Evolutionary conservation across 306 rosid species (phyloP), one percentile per base, ranked within the genome.

Genomic region (Rosa rugosa): DNA sequence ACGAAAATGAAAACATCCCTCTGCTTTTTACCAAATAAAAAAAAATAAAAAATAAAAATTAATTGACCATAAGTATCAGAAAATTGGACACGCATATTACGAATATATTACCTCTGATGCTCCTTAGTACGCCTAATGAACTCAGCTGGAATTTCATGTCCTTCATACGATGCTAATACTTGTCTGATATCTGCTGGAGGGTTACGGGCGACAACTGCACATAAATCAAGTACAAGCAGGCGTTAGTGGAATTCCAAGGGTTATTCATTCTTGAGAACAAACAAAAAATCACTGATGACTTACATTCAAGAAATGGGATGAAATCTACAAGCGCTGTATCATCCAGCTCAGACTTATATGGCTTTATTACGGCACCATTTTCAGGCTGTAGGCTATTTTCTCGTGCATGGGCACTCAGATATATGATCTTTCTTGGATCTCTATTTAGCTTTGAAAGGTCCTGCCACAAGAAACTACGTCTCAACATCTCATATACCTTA

Each of bases 241-340:
- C 2, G 72, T 41, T 69, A 25, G 79, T 71, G 53, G 69, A 80
- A 76, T 51, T 83, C 79, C 14, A 42, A 44, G 40, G 13, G 69
- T 66, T 23, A 60, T 57, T 82, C 46, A 71, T 41, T 60, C 68
- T 70, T 72, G 41, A 68, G 62, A 51, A 73, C 22, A n/a, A 68
- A 79, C 38, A 12, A 46, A 67, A 67, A 80, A 51, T 23, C 59
- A 16, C 20, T 70, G 53, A 78, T 41, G 41, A 67, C 98, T 94
- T 87, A 91, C 98, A 92, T 80, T 94, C 98, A 70, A 94, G 93
- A 80, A 94, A 94, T 70, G 99, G 99, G 68, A 95, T 95, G 54
- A 91, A 90, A 82, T 95, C 99, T 88, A 95, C 64, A 79, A 95
- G 97, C 69, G 91, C 84, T 0, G 99, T 93, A 79, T 95, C 98